Evolutionary conservation across 2,329 filamentous ascomycete genomes (phyloP).

Genomic region (Camillea tinctor): DNA sequence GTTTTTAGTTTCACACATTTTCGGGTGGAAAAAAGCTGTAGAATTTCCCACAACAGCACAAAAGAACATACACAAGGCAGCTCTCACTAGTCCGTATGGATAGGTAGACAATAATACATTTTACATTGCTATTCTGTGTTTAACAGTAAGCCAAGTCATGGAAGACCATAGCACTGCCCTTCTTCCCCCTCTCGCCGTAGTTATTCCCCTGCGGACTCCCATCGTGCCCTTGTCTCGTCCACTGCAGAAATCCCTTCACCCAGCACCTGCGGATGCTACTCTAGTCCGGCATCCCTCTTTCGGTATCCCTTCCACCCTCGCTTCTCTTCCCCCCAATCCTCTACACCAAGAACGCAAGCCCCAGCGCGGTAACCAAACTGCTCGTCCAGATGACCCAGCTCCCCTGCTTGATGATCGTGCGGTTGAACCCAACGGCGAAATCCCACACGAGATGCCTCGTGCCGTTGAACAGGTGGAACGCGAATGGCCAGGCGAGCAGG

Average conservation of each 20-base stretch:
- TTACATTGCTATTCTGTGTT: too few species aligned
- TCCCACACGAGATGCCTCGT: slow-evolving; percentile 56
- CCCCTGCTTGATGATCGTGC: slow-evolving; percentile 43
- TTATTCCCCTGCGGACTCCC: too few species aligned
- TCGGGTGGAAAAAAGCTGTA: not conserved
- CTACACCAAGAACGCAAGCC: slow-evolving; percentile 50
- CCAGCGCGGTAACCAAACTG: slow-evolving; percentile 44
- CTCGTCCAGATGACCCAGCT: slow-evolving; percentile 49
- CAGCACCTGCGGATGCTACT: too few species aligned
- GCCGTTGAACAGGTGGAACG: slow-evolving; percentile 57
- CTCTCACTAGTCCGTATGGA: too few species aligned
- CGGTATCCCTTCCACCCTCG: not conserved
- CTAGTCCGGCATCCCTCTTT: not conserved
- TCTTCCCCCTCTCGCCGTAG: too few species aligned
- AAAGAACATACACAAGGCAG: too few species aligned
- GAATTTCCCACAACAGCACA: not conserved
- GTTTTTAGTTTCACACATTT: not conserved
- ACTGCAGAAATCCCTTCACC: too few species aligned
- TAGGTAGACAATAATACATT: too few species aligned
- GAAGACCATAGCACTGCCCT: too few species aligned
- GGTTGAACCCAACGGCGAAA: slow-evolving; percentile 49
- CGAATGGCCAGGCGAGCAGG: slow-evolving; percentile 56
- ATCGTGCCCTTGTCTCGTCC: too few species aligned
- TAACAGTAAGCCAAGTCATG: too few species aligned
- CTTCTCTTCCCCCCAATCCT: not conserved